Evolutionary conservation across 2,329 filamentous ascomycete species (phyloP).

Genomic region (Clonostachys rhizophaga): DNA sequence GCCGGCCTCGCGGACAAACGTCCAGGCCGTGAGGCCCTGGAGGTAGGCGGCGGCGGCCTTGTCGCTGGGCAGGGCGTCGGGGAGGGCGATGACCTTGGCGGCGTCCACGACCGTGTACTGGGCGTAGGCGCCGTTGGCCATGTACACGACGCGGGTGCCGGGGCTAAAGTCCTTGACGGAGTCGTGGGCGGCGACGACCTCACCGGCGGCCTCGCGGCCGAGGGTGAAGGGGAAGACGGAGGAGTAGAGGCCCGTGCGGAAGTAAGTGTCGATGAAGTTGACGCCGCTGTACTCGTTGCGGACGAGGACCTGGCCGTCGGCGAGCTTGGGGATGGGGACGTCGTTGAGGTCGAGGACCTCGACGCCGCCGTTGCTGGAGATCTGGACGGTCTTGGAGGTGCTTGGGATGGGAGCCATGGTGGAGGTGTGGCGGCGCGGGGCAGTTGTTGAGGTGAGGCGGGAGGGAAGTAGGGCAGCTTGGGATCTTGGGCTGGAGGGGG

Average conservation of each 20-base stretch:
- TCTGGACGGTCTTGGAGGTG: slow-evolving; percentile 64
- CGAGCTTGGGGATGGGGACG: slow-evolving; percentile 60
- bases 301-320: slow-evolving; percentile 71
- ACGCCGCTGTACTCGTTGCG: slow-evolving; percentile 77
- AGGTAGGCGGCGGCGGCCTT: slow-evolving; percentile 66
- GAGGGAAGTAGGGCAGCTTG: no score
- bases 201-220: slow-evolving; percentile 75
- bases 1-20: slow-evolving; percentile 71
- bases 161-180: slow-evolving; percentile 48
- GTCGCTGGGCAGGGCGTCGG: slow-evolving; percentile 54
- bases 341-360: slow-evolving; percentile 71
- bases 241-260: slow-evolving; percentile 78
- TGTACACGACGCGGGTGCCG: slow-evolving; percentile 70
- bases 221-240: slow-evolving; percentile 70
- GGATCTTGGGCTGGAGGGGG: no score
- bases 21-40: slow-evolving; percentile 79
- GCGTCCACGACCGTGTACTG: slow-evolving; percentile 51
- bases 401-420: slow-evolving; percentile 73
- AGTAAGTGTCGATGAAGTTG: slow-evolving; percentile 91
- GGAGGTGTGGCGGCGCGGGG: background rate
- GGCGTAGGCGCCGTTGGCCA: slow-evolving; percentile 48
- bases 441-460: no score
- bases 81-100: slow-evolving; percentile 55
- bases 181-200: slow-evolving; percentile 56
- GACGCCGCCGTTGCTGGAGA: slow-evolving; percentile 59